These are phyloP conservation scores for Rosa hybrid DNA, from an alignment of 331 rosid species.

Conservation along the genomic window DNA sequence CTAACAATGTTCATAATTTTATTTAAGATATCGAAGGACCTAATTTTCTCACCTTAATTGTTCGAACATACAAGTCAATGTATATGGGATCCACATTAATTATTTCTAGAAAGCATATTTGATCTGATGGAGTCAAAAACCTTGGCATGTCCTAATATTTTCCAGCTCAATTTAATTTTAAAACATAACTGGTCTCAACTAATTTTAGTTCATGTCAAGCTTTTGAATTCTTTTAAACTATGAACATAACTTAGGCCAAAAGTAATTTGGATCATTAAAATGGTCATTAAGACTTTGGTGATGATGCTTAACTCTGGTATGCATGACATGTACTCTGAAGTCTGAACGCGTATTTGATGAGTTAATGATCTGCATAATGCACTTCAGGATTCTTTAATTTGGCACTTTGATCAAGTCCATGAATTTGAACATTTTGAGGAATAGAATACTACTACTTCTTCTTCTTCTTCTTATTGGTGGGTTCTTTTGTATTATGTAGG, in stretches of 20 bases:
- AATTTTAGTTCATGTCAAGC: not conserved
- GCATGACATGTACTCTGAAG: not conserved
- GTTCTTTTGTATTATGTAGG: not conserved
- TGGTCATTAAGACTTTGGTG: not conserved
- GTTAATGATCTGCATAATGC: not conserved
- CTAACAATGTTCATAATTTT: not conserved
- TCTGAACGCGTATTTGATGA: not conserved
- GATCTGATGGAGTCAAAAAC: not conserved
- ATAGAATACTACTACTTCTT: too few species aligned
- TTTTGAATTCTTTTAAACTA: not conserved
- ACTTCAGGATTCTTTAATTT: not conserved
- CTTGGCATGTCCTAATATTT: not conserved
- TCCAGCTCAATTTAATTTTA: not conserved
- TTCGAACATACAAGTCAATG: not conserved
- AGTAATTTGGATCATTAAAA: not conserved
- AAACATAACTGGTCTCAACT: not conserved
- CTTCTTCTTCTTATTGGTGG: not conserved
- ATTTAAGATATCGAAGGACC: not conserved
- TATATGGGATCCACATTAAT: not conserved
- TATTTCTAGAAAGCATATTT: not conserved
- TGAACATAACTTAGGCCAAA: not conserved
- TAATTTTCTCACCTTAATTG: not conserved
- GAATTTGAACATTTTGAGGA: too few species aligned
- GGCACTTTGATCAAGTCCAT: not conserved
- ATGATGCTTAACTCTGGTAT: not conserved